These are phyloP conservation scores for Lasiosphaeris hirsuta DNA, from an alignment of 495 filamentous ascomycete genomes.

Conservation along the genomic window DNA sequence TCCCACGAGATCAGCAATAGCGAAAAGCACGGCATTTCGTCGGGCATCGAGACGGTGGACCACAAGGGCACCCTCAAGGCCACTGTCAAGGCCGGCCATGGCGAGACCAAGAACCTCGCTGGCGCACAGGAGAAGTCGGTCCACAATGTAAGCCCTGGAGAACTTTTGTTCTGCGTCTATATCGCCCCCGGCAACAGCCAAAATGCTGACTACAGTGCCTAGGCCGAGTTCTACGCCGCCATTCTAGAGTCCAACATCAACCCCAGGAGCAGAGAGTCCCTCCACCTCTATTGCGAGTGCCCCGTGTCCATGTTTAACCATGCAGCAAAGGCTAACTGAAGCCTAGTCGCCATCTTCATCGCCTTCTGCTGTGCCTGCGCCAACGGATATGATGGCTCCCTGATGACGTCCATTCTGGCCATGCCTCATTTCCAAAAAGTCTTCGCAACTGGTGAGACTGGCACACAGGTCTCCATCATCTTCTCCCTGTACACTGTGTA, in stretches of 20 bases:
- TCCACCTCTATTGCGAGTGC: slow-evolving; percentile 53
- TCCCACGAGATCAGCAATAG: slow-evolving; percentile 21
- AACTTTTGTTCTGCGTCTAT: neutral
- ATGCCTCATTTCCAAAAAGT: slow-evolving; percentile 39
- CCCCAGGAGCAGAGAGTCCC: slow-evolving; percentile 50
- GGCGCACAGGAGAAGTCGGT: slow-evolving; percentile 48
- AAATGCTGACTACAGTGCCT: slow-evolving; percentile 7
- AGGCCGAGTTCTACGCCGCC: slow-evolving; percentile 58
- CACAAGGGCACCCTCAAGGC: neutral
- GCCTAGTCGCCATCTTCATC: slow-evolving; percentile 37
- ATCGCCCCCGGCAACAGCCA: neutral
- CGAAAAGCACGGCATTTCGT: slow-evolving; percentile 23
- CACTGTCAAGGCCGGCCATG: slow-evolving; percentile 32
- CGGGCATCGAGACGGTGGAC: slow-evolving; percentile 12
- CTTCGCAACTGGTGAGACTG: slow-evolving; percentile 36
- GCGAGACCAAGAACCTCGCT: slow-evolving; percentile 28
- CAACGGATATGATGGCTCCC: slow-evolving; percentile 50
- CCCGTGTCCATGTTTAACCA: neutral
- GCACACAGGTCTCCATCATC: slow-evolving; percentile 38
- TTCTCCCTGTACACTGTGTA: slow-evolving; percentile 50
- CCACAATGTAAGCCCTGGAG: slow-evolving; percentile 45
- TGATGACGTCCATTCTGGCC: slow-evolving; percentile 43
- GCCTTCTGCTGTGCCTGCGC: slow-evolving; percentile 51
- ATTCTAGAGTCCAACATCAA: slow-evolving; percentile 55
- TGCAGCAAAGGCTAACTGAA: neutral